Percentiles rank a stretch among this genome's conserved stretches.
These are phyloP conservation scores for Cystofilobasidium bisporidii DNA, from an alignment of 768 basidiomycete species.

Conservation along the genomic window DNA sequence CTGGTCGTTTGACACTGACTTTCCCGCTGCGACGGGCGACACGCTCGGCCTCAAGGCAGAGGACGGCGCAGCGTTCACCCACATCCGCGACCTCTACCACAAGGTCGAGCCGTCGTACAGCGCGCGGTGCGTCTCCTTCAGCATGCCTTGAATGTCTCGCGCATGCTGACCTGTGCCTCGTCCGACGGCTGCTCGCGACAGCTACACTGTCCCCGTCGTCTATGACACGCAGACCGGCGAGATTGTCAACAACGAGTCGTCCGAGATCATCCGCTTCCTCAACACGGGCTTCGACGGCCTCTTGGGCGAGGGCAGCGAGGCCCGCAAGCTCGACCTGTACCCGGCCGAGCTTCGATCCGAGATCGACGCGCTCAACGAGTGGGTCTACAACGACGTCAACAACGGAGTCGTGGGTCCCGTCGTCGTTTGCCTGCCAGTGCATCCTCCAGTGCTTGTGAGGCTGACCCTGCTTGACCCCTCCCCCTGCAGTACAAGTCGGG, in stretches of 20 bases:
- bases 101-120: constrained; percentile 41
- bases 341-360: constrained; percentile 59
- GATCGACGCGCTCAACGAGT: constrained; percentile 70
- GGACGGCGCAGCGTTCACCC: constrained; percentile 35
- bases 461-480: neutral
- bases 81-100: constrained; percentile 79
- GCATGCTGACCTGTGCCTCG: no score
- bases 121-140: neutral
- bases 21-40: constrained; percentile 64
- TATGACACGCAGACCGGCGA: constrained; percentile 84
- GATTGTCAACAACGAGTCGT: constrained; percentile 84
- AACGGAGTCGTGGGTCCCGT: constrained; percentile 40
- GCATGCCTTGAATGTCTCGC: no score
- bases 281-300: constrained; percentile 73
- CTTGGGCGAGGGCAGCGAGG: constrained; percentile 46
- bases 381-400: constrained; percentile 70
- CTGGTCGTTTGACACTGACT: constrained; percentile 69
- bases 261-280: constrained; percentile 89
- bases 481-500: constrained; percentile 72
- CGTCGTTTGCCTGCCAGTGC: neutral
- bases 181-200: neutral
- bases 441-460: neutral
- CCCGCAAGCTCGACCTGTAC: constrained; percentile 60
- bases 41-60: constrained; percentile 51
- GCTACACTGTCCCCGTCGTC: constrained; percentile 50